A percentile compares a stretch with the other conserved stretches of the same genome.
Evolutionary conservation across 495 filamentous ascomycete species (phyloP).

Genomic region (Penicillium herquei): DNA sequence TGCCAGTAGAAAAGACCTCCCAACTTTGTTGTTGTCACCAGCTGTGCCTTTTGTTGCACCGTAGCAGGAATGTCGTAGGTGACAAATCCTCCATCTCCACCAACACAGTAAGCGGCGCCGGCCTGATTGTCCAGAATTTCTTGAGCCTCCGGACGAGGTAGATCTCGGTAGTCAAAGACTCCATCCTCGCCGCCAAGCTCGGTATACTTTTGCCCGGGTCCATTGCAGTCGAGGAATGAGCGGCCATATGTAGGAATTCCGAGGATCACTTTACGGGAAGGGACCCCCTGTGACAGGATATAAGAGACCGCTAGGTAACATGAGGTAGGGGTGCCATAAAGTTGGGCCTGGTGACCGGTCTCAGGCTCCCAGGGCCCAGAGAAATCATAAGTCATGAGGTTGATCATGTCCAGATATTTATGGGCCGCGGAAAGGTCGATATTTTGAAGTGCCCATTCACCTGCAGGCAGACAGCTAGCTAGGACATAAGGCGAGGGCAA

Average conservation of each 20-base stretch:
- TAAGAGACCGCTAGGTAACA: slow-evolving; percentile 66
- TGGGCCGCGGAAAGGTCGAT: slow-evolving; percentile 69
- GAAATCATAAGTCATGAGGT: slow-evolving; percentile 87
- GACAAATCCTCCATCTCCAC: slow-evolving; percentile 81
- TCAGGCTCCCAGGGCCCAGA: slow-evolving; percentile 70
- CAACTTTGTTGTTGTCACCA: slow-evolving; percentile 70
- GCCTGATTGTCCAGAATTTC: slow-evolving; percentile 67
- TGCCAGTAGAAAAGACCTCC: slow-evolving; percentile 92
- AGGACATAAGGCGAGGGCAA: slow-evolving; percentile 77
- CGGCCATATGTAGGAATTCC: slow-evolving; percentile 81
- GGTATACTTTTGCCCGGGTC: slow-evolving; percentile 61
- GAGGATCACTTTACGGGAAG: slow-evolving; percentile 70
- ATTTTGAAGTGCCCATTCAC: slow-evolving; percentile 68
- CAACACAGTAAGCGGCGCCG: slow-evolving; percentile 74
- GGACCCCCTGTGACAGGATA: slow-evolving; percentile 64
- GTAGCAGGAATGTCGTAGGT: slow-evolving; percentile 84
- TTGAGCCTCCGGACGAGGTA: slow-evolving; percentile 68
- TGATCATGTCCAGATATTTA: slow-evolving; percentile 72
- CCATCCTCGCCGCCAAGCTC: slow-evolving; percentile 74
- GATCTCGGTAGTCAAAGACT: slow-evolving; percentile 75
- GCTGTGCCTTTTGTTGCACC: slow-evolving; percentile 81
- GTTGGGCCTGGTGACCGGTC: slow-evolving; percentile 77
- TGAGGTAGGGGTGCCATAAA: slow-evolving; percentile 66
- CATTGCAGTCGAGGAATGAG: slow-evolving; percentile 68
- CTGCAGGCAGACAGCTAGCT: slow-evolving; percentile 79